These are phyloP conservation scores for Paracorniculantispora psalliotae DNA, from an alignment of 2,329 filamentous ascomycete species.

Conservation along the genomic window DNA sequence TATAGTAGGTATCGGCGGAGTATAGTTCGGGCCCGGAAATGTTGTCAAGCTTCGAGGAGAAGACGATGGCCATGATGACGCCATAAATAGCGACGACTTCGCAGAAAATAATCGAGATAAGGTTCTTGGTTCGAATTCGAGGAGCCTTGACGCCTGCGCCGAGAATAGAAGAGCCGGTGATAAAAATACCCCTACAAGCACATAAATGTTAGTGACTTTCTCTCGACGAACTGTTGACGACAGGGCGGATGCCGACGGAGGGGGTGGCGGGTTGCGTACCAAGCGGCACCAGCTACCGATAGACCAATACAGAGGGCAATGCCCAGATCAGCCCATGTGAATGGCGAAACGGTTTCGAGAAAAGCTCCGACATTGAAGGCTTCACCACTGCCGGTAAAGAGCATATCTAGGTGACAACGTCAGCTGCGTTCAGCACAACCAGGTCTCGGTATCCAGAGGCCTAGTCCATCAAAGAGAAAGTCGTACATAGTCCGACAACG, in stretches of 20 bases:
- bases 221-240: not conserved
- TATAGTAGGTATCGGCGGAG: slow-evolving; percentile 81
- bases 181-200: slow-evolving; percentile 83
- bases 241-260: slow-evolving; percentile 28
- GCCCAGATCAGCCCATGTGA: slow-evolving; percentile 85
- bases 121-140: slow-evolving; percentile 97
- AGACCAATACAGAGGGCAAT: slow-evolving; percentile 93
- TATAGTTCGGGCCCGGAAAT: slow-evolving; percentile 62
- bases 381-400: slow-evolving; percentile 95
- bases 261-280: slow-evolving; percentile 52
- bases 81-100: slow-evolving; percentile 99
- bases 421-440: slow-evolving; percentile 6
- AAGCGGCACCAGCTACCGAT: slow-evolving; percentile 94
- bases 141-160: slow-evolving; percentile 95
- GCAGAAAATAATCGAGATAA: slow-evolving; percentile 99
- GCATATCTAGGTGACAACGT: slow-evolving; percentile 67
- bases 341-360: slow-evolving; percentile 88
- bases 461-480: slow-evolving; percentile 14
- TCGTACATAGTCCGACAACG: slow-evolving; percentile 75
- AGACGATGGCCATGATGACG: slow-evolving; percentile 99
- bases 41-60: slow-evolving; percentile 77
- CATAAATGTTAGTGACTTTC: slow-evolving; percentile 17
- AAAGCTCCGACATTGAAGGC: slow-evolving; percentile 95
- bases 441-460: not conserved
- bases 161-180: slow-evolving; percentile 94